A percentile compares a stretch with the other conserved stretches of the same genome.
Evolutionary conservation across 345 rosid species (phyloP).

Genomic region (Anastatica hierochuntica): DNA sequence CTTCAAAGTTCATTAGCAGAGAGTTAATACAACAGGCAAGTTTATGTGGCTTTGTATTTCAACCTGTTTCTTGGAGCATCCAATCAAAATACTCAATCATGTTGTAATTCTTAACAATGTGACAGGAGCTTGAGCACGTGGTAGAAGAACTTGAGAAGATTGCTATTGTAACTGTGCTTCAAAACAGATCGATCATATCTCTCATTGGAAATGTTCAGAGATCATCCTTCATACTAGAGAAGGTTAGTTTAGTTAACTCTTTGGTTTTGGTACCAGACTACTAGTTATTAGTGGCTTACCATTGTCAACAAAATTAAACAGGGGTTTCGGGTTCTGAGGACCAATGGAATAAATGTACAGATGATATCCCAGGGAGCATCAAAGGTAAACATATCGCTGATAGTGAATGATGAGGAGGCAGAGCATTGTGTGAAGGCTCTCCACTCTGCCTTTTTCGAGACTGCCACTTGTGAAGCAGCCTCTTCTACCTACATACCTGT

Average conservation of each 20-base stretch:
- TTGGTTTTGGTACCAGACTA: no score
- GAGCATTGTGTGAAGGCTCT: no score
- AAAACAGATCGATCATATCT: constrained; percentile 67
- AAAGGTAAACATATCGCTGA: constrained; percentile 25
- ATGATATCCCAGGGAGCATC: constrained; percentile 99
- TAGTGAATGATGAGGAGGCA: no score
- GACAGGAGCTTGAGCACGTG: constrained; percentile 36
- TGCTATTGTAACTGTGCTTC: constrained; percentile 65
- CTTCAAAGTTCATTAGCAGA: constrained; percentile 86
- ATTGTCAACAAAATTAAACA: no score
- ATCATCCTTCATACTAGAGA: constrained; percentile 76
- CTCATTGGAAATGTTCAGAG: constrained; percentile 78
- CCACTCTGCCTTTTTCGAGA: no score
- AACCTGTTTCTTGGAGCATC: no score
- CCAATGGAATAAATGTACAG: constrained; percentile 78
- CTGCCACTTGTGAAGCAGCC: no score
- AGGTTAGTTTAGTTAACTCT: constrained; percentile 30
- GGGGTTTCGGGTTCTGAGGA: constrained; percentile 50
- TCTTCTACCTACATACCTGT: no score
- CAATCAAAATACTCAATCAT: no score
- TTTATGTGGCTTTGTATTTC: no score
- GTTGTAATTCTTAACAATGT: no score
- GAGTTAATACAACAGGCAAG: constrained; percentile 78
- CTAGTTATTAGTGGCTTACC: no score
- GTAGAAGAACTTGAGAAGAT: constrained; percentile 86